Conservation (phyloP, 306 rosid species). For the Castanea mollissima region DNA sequence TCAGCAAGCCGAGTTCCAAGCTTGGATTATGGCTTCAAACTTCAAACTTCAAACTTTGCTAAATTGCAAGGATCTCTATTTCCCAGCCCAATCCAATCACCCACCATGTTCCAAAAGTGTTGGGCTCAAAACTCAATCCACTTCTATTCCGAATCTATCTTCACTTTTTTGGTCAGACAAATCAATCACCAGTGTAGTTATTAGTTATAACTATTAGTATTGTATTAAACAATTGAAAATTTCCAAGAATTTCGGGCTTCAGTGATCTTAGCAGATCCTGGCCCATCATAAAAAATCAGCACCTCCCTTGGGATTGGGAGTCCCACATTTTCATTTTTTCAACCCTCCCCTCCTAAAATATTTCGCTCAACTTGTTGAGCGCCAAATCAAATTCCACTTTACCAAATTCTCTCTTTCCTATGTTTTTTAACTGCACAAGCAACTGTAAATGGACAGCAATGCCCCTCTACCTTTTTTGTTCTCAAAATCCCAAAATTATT, state of each 20-base stretch:
- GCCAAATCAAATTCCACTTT: slow-evolving; percentile 26
- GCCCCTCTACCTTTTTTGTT: background rate
- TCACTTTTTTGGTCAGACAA: too few species aligned
- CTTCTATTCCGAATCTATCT: too few species aligned
- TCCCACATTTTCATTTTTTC: background rate
- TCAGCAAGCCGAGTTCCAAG: slow-evolving; percentile 40
- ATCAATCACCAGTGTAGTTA: too few species aligned
- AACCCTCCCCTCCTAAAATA: background rate
- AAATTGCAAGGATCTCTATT: slow-evolving; percentile 49
- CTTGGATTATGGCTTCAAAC: slow-evolving; percentile 48
- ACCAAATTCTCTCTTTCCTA: background rate
- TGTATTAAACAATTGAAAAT: too few species aligned
- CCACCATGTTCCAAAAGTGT: slow-evolving; percentile 47
- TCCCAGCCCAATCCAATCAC: slow-evolving; percentile 47
- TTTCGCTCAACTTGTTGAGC: slow-evolving; percentile 30
- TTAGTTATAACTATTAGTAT: too few species aligned
- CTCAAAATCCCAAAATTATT: background rate
- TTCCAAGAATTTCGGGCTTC: too few species aligned
- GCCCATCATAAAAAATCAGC: slow-evolving; percentile 10
- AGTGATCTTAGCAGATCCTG: background rate
- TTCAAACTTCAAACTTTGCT: slow-evolving; percentile 25
- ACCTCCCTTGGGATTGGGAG: background rate
- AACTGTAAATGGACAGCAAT: background rate
- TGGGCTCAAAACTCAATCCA: slow-evolving; percentile 12
- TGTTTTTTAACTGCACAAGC: background rate